These are phyloP conservation scores for Wallemia mellicola DNA, from an alignment of 1,284 basidiomycete genomes.

Conservation along the genomic window DNA sequence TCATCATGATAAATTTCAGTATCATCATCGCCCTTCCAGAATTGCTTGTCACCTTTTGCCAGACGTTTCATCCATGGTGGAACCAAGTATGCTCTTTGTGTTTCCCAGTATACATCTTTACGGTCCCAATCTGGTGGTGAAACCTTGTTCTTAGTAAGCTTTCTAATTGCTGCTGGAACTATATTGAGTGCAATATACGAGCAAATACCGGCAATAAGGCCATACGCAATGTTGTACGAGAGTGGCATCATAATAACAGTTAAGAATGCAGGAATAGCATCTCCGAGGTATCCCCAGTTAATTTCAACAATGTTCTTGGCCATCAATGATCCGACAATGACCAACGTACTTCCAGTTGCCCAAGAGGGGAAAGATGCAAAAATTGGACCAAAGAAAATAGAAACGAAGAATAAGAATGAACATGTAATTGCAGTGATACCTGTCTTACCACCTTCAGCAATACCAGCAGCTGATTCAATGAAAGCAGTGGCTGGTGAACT, in stretches of 20 bases:
- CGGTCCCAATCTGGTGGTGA: constrained; percentile 26
- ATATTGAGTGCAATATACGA: constrained; percentile 46
- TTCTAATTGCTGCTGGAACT: constrained; percentile 27
- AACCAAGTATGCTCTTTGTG: not conserved
- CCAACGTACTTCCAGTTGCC: constrained; percentile 62
- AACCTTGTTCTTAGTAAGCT: constrained; percentile 28
- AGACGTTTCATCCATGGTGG: not conserved
- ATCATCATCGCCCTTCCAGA: constrained; percentile 1
- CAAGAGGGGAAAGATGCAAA: constrained; percentile 61
- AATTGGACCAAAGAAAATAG: constrained; percentile 65
- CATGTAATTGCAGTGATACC: constrained; percentile 50
- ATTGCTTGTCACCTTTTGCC: not conserved
- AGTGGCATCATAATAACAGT: constrained; percentile 38
- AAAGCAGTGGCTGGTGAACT: constrained; percentile 67
- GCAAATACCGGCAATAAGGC: constrained; percentile 47
- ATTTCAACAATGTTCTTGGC: constrained; percentile 56
- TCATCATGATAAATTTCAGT: not conserved
- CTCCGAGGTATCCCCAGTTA: constrained; percentile 61
- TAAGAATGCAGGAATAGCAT: constrained; percentile 54
- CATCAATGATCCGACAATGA: constrained; percentile 69
- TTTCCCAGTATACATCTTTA: not conserved
- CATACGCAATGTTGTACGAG: constrained; percentile 45
- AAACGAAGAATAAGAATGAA: constrained; percentile 50
- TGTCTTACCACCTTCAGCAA: constrained; percentile 53
- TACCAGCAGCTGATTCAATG: constrained; percentile 36